A percentile compares a stretch with the other conserved stretches of the same genome.
Conservation (phyloP, 2,329 filamentous ascomycete genomes). For the Calonectria montana region DNA sequence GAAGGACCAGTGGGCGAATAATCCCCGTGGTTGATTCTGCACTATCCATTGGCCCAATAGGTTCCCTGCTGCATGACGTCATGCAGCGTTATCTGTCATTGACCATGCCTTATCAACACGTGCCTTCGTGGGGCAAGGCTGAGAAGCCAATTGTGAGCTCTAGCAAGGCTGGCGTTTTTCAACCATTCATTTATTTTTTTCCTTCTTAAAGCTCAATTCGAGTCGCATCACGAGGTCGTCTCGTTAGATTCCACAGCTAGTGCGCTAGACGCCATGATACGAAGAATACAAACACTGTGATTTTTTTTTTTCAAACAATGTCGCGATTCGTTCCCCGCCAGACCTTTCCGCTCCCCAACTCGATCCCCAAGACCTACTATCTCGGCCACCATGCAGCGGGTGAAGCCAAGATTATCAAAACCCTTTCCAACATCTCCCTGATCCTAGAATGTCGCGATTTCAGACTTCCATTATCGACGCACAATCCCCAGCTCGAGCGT, state of each 20-base stretch:
- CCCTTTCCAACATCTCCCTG: slow-evolving; percentile 84
- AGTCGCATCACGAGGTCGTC: neutral
- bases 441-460: slow-evolving; percentile 96
- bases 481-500: slow-evolving; percentile 90
- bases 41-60: slow-evolving; percentile 35
- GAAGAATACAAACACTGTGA: neutral
- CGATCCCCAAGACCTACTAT: slow-evolving; percentile 90
- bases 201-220: slow-evolving; percentile 8
- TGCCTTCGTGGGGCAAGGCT: slow-evolving; percentile 37
- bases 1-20: slow-evolving; percentile 3
- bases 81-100: neutral
- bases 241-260: neutral
- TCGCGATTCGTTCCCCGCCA: slow-evolving; percentile 77
- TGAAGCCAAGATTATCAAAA: slow-evolving; percentile 80
- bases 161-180: slow-evolving; percentile 33
- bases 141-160: slow-evolving; percentile 14
- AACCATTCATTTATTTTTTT: slow-evolving; percentile 16
- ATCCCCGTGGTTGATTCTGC: slow-evolving; percentile 31
- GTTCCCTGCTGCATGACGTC: slow-evolving; percentile 37
- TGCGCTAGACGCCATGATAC: slow-evolving; percentile 10
- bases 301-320: slow-evolving; percentile 31
- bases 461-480: slow-evolving; percentile 86
- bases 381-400: slow-evolving; percentile 91
- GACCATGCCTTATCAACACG: slow-evolving; percentile 32
- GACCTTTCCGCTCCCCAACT: slow-evolving; percentile 76